Evolutionary conservation across 345 rosid species (phyloP).

Genomic region (Heritiera littoralis): DNA sequence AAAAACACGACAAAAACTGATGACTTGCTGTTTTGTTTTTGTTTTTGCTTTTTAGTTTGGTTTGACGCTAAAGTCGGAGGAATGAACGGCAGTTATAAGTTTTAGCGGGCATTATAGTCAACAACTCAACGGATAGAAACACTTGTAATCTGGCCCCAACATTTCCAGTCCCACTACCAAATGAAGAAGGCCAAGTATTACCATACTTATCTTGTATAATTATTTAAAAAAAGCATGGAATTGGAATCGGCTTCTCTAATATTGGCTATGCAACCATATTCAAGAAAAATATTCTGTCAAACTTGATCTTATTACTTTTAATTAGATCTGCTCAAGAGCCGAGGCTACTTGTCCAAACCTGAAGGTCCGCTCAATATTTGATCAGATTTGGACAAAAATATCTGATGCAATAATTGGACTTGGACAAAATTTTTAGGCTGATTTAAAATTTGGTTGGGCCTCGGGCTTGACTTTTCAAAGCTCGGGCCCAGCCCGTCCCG

Average conservation of each 20-base stretch:
- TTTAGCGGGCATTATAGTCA: conserved; percentile 21
- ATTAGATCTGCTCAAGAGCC: too few relatives aligned
- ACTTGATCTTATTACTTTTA: not conserved
- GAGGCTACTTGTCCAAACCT: too few relatives aligned
- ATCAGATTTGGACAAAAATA: too few relatives aligned
- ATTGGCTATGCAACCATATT: conserved; percentile 20
- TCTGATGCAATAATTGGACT: too few relatives aligned
- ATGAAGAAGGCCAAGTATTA: not conserved
- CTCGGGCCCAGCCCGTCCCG: too few relatives aligned
- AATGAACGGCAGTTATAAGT: conserved; percentile 21
- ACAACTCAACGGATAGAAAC: not conserved
- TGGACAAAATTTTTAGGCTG: too few relatives aligned
- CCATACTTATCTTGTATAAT: not conserved
- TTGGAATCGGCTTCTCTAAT: conserved; percentile 38
- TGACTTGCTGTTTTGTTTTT: too few relatives aligned
- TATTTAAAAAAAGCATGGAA: conserved; percentile 26
- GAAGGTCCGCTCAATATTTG: too few relatives aligned
- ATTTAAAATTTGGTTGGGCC: too few relatives aligned
- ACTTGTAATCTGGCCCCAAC: not conserved
- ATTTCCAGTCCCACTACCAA: not conserved
- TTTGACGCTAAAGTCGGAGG: not conserved
- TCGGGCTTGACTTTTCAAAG: too few relatives aligned
- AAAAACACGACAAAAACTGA: not conserved
- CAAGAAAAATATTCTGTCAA: conserved; percentile 19
- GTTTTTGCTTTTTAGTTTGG: too few relatives aligned